Evolutionary conservation across 2,329 filamentous ascomycete species (phyloP).

Genomic region (Malbranchea cinnamomea): DNA sequence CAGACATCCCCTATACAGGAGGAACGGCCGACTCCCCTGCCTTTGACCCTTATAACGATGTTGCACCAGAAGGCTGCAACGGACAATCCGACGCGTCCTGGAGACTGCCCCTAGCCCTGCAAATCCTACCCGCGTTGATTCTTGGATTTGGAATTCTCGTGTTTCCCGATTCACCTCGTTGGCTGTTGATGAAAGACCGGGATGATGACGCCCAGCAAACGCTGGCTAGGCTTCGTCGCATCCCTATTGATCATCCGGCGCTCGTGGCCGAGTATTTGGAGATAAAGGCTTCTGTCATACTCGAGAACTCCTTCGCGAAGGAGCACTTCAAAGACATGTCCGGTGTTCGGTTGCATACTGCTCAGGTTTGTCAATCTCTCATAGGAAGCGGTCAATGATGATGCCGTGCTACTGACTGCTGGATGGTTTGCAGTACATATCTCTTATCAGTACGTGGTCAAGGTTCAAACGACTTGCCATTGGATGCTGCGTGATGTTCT

Average conservation of each 20-base stretch:
- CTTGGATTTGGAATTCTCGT: conserved; percentile 30
- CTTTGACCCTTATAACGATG: conserved; percentile 30
- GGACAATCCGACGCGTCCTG: conserved; percentile 35
- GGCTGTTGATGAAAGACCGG: conserved; percentile 34
- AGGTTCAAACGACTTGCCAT: conserved; percentile 24
- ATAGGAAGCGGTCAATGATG: neutral
- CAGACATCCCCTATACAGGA: conserved; percentile 32
- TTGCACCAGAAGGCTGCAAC: conserved; percentile 30
- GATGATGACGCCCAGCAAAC: conserved; percentile 34
- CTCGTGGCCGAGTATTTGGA: conserved; percentile 37
- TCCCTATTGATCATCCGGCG: conserved; percentile 29
- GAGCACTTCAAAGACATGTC: conserved; percentile 18
- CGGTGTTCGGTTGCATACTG: conserved; percentile 18
- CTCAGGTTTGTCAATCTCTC: conserved; percentile 14
- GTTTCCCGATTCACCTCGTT: conserved; percentile 43
- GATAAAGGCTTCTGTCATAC: conserved; percentile 31
- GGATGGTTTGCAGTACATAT: conserved; percentile 15
- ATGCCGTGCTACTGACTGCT: neutral
- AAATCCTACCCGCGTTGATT: conserved; percentile 27
- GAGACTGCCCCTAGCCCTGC: conserved; percentile 33
- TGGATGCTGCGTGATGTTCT: conserved; percentile 26
- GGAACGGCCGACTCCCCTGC: conserved; percentile 22
- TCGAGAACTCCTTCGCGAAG: conserved; percentile 19
- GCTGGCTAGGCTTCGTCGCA: conserved; percentile 34
- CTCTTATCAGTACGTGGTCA: conserved; percentile 20